Percentiles rank a stretch among this genome's conserved stretches.
phyloP scores from a whole-genome alignment of 2,329 filamentous ascomycete species.

The Aotearoamyces nothofagi region DNA sequence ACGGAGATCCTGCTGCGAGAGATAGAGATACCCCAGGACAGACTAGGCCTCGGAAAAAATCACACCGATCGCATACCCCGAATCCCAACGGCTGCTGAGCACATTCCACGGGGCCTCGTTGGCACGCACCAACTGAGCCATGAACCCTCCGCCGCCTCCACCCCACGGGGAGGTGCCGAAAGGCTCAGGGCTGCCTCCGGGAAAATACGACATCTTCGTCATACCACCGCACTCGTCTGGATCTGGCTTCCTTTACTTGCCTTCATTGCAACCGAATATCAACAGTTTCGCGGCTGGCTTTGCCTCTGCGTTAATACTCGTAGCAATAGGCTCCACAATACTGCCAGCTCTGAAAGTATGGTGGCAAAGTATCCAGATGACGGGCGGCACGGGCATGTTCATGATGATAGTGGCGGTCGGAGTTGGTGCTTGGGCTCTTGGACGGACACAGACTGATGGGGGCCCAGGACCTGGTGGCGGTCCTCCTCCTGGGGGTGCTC shows the following conservation, averaged over 20 bases:
- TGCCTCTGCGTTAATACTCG: slow-evolving; percentile 56
- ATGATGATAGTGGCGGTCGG: slow-evolving; percentile 60
- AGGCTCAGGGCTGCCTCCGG: slow-evolving; percentile 60
- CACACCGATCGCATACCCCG: no score
- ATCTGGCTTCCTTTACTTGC: slow-evolving; percentile 84
- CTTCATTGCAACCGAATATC: slow-evolving; percentile 68
- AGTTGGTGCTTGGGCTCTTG: slow-evolving; percentile 63
- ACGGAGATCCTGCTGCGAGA: no score
- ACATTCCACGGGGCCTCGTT: no score
- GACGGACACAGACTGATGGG: slow-evolving; percentile 42
- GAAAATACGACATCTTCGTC: slow-evolving; percentile 95
- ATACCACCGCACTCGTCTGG: slow-evolving; percentile 86
- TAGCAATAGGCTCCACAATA: slow-evolving; percentile 58
- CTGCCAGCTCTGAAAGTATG: slow-evolving; percentile 61
- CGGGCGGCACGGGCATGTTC: slow-evolving; percentile 58
- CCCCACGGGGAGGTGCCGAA: slow-evolving; percentile 71
- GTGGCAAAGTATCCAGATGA: slow-evolving; percentile 54
- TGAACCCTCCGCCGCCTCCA: slow-evolving; percentile 51
- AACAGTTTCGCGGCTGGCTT: slow-evolving; percentile 89
- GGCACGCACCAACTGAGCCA: no score
- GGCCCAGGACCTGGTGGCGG: slow-evolving; percentile 20
- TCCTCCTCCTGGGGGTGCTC: slow-evolving; percentile 6
- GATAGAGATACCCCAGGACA: no score
- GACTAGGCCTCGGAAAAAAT: no score
- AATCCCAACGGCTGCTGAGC: no score